Evolutionary conservation across 2,329 filamentous ascomycete genomes (phyloP), one percentile per base, ranked within the genome.

Genomic region (Venturia carpophila): DNA sequence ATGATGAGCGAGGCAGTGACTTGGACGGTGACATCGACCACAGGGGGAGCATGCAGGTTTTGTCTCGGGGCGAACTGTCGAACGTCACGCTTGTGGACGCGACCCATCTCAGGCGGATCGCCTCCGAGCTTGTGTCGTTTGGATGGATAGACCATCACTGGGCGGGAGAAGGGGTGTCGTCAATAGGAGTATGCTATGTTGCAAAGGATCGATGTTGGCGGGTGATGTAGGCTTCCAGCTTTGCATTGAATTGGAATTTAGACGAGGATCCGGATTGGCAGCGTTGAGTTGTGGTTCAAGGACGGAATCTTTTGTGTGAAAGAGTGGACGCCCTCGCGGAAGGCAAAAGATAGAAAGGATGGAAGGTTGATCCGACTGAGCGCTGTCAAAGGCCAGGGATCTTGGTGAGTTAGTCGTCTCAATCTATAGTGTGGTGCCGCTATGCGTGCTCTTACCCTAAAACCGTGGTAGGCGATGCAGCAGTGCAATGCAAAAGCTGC

Each of bases 361-460:
- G 30, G 13, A 37, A n/a, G 52, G 10, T 37, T 55, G 49, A 17
- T 34, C 49, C 15, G 45, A 17, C 49, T 30, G 49, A 55, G 17
- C 49, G 49, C 52, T 58, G 52, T 58, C 52, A 37, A 58, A 58
- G 52, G 52, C 52, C 52, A 58, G 52, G 47, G 52, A 58, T 58
- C 52, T 56, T 58, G 2, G 52, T n/a, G 52, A 34, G 52, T 58
- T 58, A 58, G 52, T 37, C 52, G 52, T 58, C 52, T 58, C 27
- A 15, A 58, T 10, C 7, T 34, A 58, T 58, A 58, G 30, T 58
- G 19, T n/a, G 27, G 27, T 27, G 30, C 19, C 7, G 52, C 15
- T 37, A 58, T 58, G 52, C 52, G 17, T 34, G 49, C 49, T 56
- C 49, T 56, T 56, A 56, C 49, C 49, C 49, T 56, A 34, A 56